A percentile compares a stretch with the other conserved stretches of the same genome.
Conservation (phyloP, 495 filamentous ascomycete genomes). For the Parathielavia appendiculata region DNA sequence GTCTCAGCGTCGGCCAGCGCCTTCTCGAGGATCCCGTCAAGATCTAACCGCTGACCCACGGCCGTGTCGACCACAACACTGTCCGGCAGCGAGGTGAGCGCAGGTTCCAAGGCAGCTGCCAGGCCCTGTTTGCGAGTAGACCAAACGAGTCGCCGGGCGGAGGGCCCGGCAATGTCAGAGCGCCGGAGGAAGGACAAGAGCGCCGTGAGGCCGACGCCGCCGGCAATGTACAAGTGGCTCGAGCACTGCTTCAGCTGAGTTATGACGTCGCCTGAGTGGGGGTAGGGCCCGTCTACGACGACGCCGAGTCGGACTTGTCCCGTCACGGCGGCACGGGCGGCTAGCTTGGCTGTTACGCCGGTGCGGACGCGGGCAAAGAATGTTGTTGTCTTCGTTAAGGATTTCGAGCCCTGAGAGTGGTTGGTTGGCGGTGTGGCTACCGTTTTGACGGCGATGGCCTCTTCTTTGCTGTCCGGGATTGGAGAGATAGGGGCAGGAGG, state of each 20-base stretch:
- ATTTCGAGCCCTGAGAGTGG: too few species aligned
- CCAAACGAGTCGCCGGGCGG: slow-evolving; percentile 18
- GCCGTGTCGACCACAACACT: slow-evolving; percentile 14
- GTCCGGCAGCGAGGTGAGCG: slow-evolving; percentile 8
- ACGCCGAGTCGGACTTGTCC: slow-evolving; percentile 4
- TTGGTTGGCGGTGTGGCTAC: neutral
- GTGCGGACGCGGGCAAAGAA: slow-evolving; percentile 15
- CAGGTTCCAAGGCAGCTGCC: slow-evolving; percentile 4
- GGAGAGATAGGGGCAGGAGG: neutral
- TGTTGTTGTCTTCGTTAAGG: neutral
- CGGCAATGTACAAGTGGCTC: slow-evolving; percentile 25
- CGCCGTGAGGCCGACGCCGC: slow-evolving; percentile 27
- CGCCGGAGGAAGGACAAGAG: slow-evolving; percentile 21
- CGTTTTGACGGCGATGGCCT: neutral
- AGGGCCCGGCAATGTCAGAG: neutral
- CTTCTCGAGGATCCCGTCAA: slow-evolving; percentile 11
- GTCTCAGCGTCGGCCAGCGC: neutral
- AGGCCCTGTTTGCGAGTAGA: slow-evolving; percentile 16
- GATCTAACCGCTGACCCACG: slow-evolving; percentile 18
- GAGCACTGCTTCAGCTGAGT: slow-evolving; percentile 14
- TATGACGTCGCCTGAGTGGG: slow-evolving; percentile 15
- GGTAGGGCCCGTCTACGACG: slow-evolving; percentile 20
- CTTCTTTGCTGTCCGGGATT: neutral
- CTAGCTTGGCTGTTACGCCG: slow-evolving; percentile 7
- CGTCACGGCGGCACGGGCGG: neutral